A percentile compares a stretch with the other conserved stretches of the same genome.
Conservation (phyloP, 257 asterid genomes). For the Apocynum venetum region DNA sequence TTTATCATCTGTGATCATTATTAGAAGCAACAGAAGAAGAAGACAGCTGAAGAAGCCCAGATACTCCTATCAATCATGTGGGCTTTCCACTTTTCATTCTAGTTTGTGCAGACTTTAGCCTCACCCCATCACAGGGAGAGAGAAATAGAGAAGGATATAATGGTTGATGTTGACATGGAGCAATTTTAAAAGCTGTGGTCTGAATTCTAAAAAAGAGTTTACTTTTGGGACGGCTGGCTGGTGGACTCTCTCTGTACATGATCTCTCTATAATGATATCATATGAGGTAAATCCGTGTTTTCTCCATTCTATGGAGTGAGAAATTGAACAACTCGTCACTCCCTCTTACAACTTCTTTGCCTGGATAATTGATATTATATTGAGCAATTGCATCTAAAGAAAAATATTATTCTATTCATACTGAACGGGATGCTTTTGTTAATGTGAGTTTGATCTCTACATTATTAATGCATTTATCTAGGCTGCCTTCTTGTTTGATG, state of each 20-base stretch:
- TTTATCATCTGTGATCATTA: slow-evolving; percentile 41
- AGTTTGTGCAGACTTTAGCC: slow-evolving; percentile 51
- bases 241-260: slow-evolving; percentile 53
- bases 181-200: slow-evolving; percentile 61
- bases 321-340: slow-evolving; percentile 6
- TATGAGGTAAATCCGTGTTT: slow-evolving; percentile 35
- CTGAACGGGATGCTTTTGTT: slow-evolving; percentile 7
- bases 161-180: slow-evolving; percentile 81
- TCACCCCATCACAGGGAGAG: slow-evolving; percentile 23
- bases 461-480: not conserved
- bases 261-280: slow-evolving; percentile 17
- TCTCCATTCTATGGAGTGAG: slow-evolving; percentile 31
- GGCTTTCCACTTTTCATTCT: slow-evolving; percentile 34
- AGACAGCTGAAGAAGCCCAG: slow-evolving; percentile 38
- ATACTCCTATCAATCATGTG: slow-evolving; percentile 49
- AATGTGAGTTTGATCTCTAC: slow-evolving; percentile 10
- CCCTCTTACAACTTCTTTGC: slow-evolving; percentile 7
- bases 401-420: slow-evolving; percentile 20
- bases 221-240: slow-evolving; percentile 78
- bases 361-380: slow-evolving; percentile 26
- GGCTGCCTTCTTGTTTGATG: not conserved
- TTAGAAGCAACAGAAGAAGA: slow-evolving; percentile 22
- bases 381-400: slow-evolving; percentile 27
- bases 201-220: slow-evolving; percentile 70
- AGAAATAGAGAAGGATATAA: slow-evolving; percentile 28